These are phyloP conservation scores for Gentiana dahurica DNA, from an alignment of 257 asterid species.

Conservation along the genomic window DNA sequence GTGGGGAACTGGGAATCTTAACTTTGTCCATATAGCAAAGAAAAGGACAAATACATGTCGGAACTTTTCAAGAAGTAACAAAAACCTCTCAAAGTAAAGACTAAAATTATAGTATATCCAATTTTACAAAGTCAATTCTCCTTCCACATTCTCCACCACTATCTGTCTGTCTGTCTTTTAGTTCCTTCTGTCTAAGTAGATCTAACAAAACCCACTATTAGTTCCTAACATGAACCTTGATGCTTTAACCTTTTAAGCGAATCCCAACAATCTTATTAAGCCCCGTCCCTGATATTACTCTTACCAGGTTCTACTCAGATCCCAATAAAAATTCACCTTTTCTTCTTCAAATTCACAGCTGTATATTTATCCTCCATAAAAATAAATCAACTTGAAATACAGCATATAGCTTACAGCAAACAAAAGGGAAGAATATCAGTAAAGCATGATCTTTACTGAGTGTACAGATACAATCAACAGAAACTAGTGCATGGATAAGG, in stretches of 20 bases:
- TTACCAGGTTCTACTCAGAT: conserved; percentile 21
- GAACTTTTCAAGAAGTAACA: conserved; percentile 33
- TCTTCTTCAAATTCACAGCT: neutral
- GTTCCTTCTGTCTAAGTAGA: conserved; percentile 26
- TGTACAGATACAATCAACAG: conserved; percentile 1
- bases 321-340: conserved; percentile 21
- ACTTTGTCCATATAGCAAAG: conserved; percentile 38
- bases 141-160: conserved; percentile 26
- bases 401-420: neutral
- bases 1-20: conserved; percentile 44
- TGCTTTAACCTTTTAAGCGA: conserved; percentile 1
- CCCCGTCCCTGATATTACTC: conserved; percentile 2
- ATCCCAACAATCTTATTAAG: neutral
- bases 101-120: conserved; percentile 19
- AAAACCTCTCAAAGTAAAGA: conserved; percentile 14
- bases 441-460: conserved; percentile 1
- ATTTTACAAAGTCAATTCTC: conserved; percentile 35
- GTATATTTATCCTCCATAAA: neutral
- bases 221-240: neutral
- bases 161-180: conserved; percentile 38
- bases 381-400: neutral
- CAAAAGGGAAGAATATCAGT: neutral
- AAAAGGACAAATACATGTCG: conserved; percentile 47
- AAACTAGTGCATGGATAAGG: neutral
- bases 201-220: conserved; percentile 20